These are phyloP conservation scores for Fusarium nanum DNA, from an alignment of 2,329 filamentous ascomycete species.

Conservation along the genomic window DNA sequence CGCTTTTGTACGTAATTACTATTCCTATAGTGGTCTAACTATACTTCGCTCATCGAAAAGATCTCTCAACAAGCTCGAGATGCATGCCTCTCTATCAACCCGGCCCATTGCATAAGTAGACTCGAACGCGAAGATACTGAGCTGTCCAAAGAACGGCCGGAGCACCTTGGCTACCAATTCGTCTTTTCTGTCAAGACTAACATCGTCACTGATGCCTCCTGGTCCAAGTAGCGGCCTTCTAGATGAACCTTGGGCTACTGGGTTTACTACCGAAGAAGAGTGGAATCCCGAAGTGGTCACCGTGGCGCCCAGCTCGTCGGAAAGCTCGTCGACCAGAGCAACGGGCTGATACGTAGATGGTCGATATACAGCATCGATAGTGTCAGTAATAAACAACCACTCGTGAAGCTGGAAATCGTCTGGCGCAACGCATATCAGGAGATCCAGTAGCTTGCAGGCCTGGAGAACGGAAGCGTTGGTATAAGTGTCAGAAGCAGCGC, in stretches of 20 bases:
- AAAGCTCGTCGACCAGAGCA: conserved; percentile 85
- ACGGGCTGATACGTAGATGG: conserved; percentile 75
- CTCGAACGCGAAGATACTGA: conserved; percentile 95
- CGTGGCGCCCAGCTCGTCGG: conserved; percentile 74
- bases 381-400: conserved; percentile 98
- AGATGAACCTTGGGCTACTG: conserved; percentile 51
- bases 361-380: conserved; percentile 93
- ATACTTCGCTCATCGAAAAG: conserved; percentile 82
- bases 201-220: conserved; percentile 66
- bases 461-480: conserved; percentile 83
- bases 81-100: conserved; percentile 74
- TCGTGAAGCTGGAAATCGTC: conserved; percentile 99
- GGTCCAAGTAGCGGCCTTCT: conserved; percentile 63
- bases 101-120: conserved; percentile 86
- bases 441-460: conserved; percentile 92
- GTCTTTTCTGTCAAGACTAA: conserved; percentile 69
- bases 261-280: conserved; percentile 53
- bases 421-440: conserved; percentile 85
- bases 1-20: conserved; percentile 5
- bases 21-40: conserved; percentile 65
- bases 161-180: conserved; percentile 82
- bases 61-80: conserved; percentile 74
- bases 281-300: conserved; percentile 49
- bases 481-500: conserved; percentile 75
- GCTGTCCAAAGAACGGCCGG: conserved; percentile 87